Evolutionary conservation across 2,329 filamentous ascomycete species (phyloP).

Genomic region (Verticillium tricorpus): DNA sequence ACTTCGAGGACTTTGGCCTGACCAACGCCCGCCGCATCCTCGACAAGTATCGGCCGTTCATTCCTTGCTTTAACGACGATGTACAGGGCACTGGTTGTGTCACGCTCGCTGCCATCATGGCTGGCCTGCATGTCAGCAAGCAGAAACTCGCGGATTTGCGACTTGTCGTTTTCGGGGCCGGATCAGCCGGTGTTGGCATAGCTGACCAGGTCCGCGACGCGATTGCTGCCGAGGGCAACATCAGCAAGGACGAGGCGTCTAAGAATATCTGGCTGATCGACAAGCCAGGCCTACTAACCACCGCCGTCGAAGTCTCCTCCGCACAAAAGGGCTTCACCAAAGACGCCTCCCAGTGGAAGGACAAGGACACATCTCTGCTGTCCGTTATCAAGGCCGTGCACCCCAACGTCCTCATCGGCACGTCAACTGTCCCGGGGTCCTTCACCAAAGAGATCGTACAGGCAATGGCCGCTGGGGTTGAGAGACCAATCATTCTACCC

Average conservation of each 20-base stretch:
- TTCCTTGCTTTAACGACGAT: slow-evolving; percentile 88
- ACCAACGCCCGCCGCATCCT: slow-evolving; percentile 71
- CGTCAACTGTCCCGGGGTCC: slow-evolving; percentile 70
- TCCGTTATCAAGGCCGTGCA: slow-evolving; percentile 66
- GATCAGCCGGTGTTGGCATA: slow-evolving; percentile 79
- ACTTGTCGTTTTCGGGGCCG: slow-evolving; percentile 74
- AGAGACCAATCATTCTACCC: slow-evolving; percentile 73
- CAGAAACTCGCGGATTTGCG: slow-evolving; percentile 64
- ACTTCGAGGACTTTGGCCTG: slow-evolving; percentile 87
- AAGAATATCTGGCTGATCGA: slow-evolving; percentile 83
- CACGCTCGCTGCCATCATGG: slow-evolving; percentile 76
- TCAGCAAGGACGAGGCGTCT: slow-evolving; percentile 67
- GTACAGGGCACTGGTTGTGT: slow-evolving; percentile 87
- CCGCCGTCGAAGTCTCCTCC: slow-evolving; percentile 55
- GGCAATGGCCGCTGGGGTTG: slow-evolving; percentile 70
- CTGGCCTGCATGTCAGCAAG: slow-evolving; percentile 65
- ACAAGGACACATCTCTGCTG: slow-evolving; percentile 53
- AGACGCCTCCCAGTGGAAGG: slow-evolving; percentile 58
- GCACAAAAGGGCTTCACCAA: slow-evolving; percentile 67
- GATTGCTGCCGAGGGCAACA: slow-evolving; percentile 63
- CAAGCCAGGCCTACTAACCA: slow-evolving; percentile 71
- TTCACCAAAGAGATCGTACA: slow-evolving; percentile 72
- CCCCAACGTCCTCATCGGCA: slow-evolving; percentile 79
- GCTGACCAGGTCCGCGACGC: slow-evolving; percentile 80
- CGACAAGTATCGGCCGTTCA: slow-evolving; percentile 66